Evolutionary conservation across 257 asterid genomes (phyloP), one percentile per base, ranked within the genome.

Genomic region (Fraxinus quadrangulata): DNA sequence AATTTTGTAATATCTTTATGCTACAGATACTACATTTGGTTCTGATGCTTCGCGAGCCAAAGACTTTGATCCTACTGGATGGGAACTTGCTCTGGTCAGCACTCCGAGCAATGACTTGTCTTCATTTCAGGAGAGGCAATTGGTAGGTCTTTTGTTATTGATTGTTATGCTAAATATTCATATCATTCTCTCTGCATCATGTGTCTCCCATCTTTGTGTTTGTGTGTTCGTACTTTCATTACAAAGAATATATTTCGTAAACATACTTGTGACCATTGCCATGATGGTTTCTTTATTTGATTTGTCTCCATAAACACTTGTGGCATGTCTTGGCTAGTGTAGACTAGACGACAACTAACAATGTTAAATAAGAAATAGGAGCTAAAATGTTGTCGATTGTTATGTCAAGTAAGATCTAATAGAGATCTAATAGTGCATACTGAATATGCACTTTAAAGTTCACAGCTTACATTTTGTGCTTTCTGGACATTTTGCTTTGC

Each of bases 61-160:
- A 73, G 85, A 79, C 73, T 86, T 89, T 42, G 97, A 92, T 82
- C 95, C 98, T 14, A 86, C 87, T 36, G 99, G 98, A 30, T 96
- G 99, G 99, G 99, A 96, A 84, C 97, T 96, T 83, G 97, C 98
- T 9, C 87, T 96, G 70, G 99, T 92, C 74, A 83, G 91, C 76
- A 83, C 99, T 70, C 98, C 99, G 71, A 89, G 96, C 92, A 88
- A 85, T 87, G 84, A 92, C 82, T 81, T 92, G 81, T 93, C 97
- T 66, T 76, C 97, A 6, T 86, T 71, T 34, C 98, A 89, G 84
- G 98, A 93, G 84, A 89, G 98, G 84, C 96, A 93, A 85, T 85
- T 96, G 97, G 99, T 96, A 87, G 70, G 86, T 45, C 66, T 34
- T 75, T 59, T 68, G 12, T 59, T 21, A 61, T 40, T 59, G 40